Evolutionary conservation across 2,329 filamentous ascomycete species (phyloP).

Genomic region (Monosporascus ibericus): DNA sequence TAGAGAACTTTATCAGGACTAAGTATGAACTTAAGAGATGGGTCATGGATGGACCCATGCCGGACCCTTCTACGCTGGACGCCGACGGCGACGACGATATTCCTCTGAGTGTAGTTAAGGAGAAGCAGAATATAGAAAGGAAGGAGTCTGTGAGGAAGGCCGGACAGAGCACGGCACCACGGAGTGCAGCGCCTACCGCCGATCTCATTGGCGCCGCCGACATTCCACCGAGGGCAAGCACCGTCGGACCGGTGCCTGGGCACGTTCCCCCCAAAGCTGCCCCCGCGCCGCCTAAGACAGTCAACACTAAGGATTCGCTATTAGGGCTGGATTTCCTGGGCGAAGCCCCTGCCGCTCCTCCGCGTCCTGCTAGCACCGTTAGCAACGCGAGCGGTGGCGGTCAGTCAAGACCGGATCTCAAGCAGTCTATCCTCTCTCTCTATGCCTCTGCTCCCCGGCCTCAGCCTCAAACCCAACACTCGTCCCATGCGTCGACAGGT

Average conservation of each 20-base stretch:
- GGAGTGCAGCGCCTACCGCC: slow-evolving; percentile 42
- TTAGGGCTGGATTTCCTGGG: slow-evolving; percentile 91
- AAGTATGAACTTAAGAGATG: slow-evolving; percentile 99
- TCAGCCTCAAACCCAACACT: slow-evolving; percentile 49
- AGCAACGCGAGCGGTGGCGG: slow-evolving; percentile 53
- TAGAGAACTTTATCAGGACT: slow-evolving; percentile 98
- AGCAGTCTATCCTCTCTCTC: slow-evolving; percentile 93
- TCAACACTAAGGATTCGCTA: slow-evolving; percentile 80
- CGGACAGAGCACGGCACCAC: slow-evolving; percentile 34
- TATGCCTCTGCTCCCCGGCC: slow-evolving; percentile 81
- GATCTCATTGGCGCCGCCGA: slow-evolving; percentile 81
- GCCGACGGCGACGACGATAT: slow-evolving; percentile 81
- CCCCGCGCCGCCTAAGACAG: slow-evolving; percentile 60
- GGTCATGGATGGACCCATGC: slow-evolving; percentile 97
- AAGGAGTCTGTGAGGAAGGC: slow-evolving; percentile 56
- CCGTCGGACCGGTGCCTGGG: slow-evolving; percentile 58
- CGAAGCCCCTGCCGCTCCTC: slow-evolving; percentile 60
- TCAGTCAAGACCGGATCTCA: slow-evolving; percentile 83
- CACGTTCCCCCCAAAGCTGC: slow-evolving; percentile 54
- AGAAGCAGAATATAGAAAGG: slow-evolving; percentile 58
- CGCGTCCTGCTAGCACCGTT: slow-evolving; percentile 75
- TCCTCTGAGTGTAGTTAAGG: slow-evolving; percentile 55
- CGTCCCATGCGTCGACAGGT: slow-evolving; percentile 50
- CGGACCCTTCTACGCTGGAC: slow-evolving; percentile 84
- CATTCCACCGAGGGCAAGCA: slow-evolving; percentile 65